Evolutionary conservation across 164 flowering plant genomes (phyloP).

Genomic region (Tetracentron sinense): DNA sequence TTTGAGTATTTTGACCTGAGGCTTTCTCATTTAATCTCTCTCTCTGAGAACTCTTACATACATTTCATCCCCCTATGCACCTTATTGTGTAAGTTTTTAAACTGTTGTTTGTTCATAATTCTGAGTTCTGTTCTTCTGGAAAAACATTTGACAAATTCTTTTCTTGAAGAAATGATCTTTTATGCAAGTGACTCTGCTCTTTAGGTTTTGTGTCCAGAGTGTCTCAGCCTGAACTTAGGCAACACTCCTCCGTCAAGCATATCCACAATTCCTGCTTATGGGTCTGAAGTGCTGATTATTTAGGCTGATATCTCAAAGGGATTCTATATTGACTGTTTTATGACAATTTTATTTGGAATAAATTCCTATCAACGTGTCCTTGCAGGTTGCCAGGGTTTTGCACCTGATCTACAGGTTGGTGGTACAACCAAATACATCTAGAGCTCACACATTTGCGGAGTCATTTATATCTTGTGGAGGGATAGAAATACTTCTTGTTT

Average conservation of each 20-base stretch:
- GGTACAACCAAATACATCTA: constrained; percentile 87
- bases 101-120: not conserved
- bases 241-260: not conserved
- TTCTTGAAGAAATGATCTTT: not conserved
- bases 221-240: not conserved
- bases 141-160: not conserved
- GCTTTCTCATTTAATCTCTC: too few relatives aligned
- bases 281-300: not conserved
- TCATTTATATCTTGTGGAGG: constrained; percentile 91
- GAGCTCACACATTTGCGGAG: constrained; percentile 86
- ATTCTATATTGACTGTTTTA: not conserved
- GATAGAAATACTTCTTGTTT: constrained; percentile 89
- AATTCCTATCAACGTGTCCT: constrained; percentile 5
- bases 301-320: too few relatives aligned
- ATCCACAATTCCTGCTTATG: not conserved
- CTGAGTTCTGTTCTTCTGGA: not conserved
- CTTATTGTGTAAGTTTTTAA: not conserved
- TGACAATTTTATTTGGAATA: constrained; percentile 4
- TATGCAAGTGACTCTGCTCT: not conserved
- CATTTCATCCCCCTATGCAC: too few relatives aligned
- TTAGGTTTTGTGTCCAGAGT: not conserved
- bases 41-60: too few relatives aligned
- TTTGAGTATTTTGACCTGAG: too few relatives aligned
- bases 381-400: constrained; percentile 91
- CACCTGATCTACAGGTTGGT: constrained; percentile 86